phyloP scores from a whole-genome alignment of 176 grass and related monocot genomes.

The Juncus inflexus region DNA sequence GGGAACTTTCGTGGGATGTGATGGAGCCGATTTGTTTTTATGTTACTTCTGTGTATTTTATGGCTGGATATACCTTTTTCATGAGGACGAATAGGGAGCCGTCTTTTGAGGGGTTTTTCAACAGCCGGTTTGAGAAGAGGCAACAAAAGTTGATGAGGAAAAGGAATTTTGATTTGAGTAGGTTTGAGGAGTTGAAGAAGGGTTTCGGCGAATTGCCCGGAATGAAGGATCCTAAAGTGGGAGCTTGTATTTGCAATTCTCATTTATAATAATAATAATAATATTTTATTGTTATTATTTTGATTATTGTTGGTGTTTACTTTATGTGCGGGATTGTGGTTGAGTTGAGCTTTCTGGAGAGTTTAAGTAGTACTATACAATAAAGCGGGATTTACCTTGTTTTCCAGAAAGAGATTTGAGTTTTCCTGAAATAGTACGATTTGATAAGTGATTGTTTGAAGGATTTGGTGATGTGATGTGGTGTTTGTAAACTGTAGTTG shows the following conservation, averaged over 20 bases:
- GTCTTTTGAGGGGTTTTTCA: slow-evolving; percentile 85
- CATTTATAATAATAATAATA: slow-evolving; percentile 30
- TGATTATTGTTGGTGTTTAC: slow-evolving; percentile 28
- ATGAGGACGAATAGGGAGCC: slow-evolving; percentile 80
- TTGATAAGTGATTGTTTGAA: too few relatives aligned
- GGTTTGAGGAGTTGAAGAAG: slow-evolving; percentile 56
- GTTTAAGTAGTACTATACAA: too few relatives aligned
- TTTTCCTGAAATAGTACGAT: too few relatives aligned
- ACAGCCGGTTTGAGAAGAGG: slow-evolving; percentile 47
- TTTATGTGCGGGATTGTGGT: slow-evolving; percentile 19
- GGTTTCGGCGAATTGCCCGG: slow-evolving; percentile 31
- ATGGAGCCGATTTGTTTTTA: slow-evolving; percentile 99
- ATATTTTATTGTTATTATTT: slow-evolving; percentile 5
- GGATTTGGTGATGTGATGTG: too few relatives aligned
- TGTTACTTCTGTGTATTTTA: slow-evolving; percentile 81
- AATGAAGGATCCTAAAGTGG: neutral
- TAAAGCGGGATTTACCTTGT: too few relatives aligned
- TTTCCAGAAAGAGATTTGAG: too few relatives aligned
- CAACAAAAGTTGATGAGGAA: slow-evolving; percentile 59
- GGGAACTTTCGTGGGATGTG: slow-evolving; percentile 98
- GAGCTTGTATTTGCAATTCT: slow-evolving; percentile 34
- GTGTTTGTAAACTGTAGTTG: too few relatives aligned
- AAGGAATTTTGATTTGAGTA: slow-evolving; percentile 38
- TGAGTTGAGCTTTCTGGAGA: too few relatives aligned
- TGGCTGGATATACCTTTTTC: slow-evolving; percentile 89